Evolutionary conservation across 1,139 yeast genomes (phyloP), one percentile per base, ranked within the genome.

Genomic region (Saccharomyces hybrid): DNA sequence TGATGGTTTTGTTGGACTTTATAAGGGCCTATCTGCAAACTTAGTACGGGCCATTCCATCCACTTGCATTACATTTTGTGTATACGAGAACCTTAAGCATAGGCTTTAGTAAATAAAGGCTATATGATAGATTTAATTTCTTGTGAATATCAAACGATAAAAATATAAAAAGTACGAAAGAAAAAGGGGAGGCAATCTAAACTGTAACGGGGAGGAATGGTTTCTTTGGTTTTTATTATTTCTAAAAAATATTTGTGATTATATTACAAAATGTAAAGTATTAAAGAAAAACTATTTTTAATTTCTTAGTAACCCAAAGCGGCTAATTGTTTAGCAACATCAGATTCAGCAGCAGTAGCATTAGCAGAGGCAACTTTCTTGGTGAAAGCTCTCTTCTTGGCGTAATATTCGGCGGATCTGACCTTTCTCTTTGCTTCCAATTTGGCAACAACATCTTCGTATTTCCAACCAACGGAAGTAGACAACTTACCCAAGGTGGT

Each of bases 361-460:
- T 81, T 80, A 74, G 96, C 98, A 75, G 90, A 84, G 68, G 81
- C 80, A 68, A 86, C 79, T 86, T 90, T 93, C 86, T 88, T 88
- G 78, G 86, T 81, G 75, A 89, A 87, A 78, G 98, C 96, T 78
- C 80, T 83, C 96, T 91, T 95, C 88, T 89, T 90, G 73, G 96
- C 95, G 84, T 90, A 89, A 87, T 89, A 95, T 79, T 95, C 99
- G 75, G 97, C 96, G 72, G 97, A 85, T 84, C 87, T 90, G 78
- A 91, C 95, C 88, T 89, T 91, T 84, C 99, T 88, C 93, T 95
- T 93, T 80, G 90, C 98, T 84, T 93, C 99, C 77, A 93, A 88
- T 78, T 91, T 86, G 75, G 88, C 89, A 72, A 93, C 99, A 75
- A 95, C 86, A 67, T 95, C 90, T 81, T 91, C 96, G 95, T 93